Base-by-base conservation (phyloP, 768 basidiomycete genomes). In the Hirschioporus abietinus region DNA sequence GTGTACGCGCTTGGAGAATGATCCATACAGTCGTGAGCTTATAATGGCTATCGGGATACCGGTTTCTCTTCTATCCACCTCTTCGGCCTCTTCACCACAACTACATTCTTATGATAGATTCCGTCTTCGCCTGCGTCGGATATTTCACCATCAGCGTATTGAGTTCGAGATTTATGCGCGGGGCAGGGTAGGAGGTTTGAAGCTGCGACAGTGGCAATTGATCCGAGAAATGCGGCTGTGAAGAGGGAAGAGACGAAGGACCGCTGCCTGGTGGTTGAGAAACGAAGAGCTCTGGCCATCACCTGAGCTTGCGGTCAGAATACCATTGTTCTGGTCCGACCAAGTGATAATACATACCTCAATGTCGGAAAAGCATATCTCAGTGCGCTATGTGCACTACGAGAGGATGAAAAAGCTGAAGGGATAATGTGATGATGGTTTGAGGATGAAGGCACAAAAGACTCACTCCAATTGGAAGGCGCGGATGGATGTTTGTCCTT, bases 61-160 rank as follows among this genome's bases (percentile, higher is more conserved):
- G 72, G 78, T 58, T 78, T 89, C 76, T 94, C 92, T 77, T 92
- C 89, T 74, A 94, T 93, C 92, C 92, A 94, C 69, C 90, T 82
- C 71, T 86, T 82, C 15, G 89, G 88, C 64, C 83, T 79, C 77
- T 86, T 91, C 70, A 88, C 84, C 24, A 82, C 82, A 27, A 88
- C 82, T 35, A 81, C 64, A 63, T 67, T 76, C 71, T 64, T 71
- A 73, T 58, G 72, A 66, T 67, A 70, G 70, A 60, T 70, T 42
- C 69, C 71, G 72, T 67, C 18, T 30, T 62, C 64, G 64, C 74
- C 65, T 71, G 71, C 66, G 58, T 35, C 23, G 27, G 58, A 23
- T 35, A 35, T 17, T 27, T 80, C 81, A 61, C 78, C 80, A 70
- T 92, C 91, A 59, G 87, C 81, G 69, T 84, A 88, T 27, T 88